A percentile compares a stretch with the other conserved stretches of the same genome.
Evolutionary conservation across 805 yeast genomes (phyloP).

Genomic region (Candida suzukii): DNA sequence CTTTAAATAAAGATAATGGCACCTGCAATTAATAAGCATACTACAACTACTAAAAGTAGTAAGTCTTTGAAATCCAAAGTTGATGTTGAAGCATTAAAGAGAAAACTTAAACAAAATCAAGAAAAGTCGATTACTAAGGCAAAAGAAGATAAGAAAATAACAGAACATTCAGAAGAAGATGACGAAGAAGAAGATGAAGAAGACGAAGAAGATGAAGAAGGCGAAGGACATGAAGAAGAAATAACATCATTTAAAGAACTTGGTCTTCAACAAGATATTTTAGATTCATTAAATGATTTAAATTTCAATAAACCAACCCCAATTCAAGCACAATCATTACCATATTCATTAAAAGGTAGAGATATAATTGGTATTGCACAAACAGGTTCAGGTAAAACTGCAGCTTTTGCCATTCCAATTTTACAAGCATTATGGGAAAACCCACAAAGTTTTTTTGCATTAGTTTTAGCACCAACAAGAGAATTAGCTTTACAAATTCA

Average conservation of each 20-base stretch:
- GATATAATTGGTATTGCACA: conserved; percentile 96
- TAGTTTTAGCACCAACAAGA: conserved; percentile 82
- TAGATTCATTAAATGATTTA: conserved; percentile 71
- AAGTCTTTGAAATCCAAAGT: conserved; percentile 9
- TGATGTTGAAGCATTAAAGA: conserved; percentile 22
- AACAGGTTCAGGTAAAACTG: conserved; percentile 97
- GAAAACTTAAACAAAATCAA: conserved; percentile 14
- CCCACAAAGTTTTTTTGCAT: conserved; percentile 81
- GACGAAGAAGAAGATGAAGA: conserved; percentile 3
- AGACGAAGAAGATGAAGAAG: conserved; percentile 10
- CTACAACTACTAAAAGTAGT: neutral
- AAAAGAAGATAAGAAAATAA: conserved; percentile 6
- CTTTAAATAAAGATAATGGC: too few relatives aligned
- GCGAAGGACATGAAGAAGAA: conserved; percentile 6
- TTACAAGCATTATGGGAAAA: conserved; percentile 86
- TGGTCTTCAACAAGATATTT: conserved; percentile 66
- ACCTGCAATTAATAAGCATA: neutral
- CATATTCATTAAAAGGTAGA: conserved; percentile 82
- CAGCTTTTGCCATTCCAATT: conserved; percentile 96
- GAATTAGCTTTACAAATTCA: conserved; percentile 84
- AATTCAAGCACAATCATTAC: conserved; percentile 86
- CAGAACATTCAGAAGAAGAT: conserved; percentile 3
- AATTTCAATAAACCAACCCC: conserved; percentile 85
- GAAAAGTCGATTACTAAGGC: conserved; percentile 14
- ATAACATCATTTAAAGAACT: conserved; percentile 43